These are phyloP conservation scores for Talaromyces sp. DNA, from an alignment of 2,329 filamentous ascomycete species.

Conservation along the genomic window DNA sequence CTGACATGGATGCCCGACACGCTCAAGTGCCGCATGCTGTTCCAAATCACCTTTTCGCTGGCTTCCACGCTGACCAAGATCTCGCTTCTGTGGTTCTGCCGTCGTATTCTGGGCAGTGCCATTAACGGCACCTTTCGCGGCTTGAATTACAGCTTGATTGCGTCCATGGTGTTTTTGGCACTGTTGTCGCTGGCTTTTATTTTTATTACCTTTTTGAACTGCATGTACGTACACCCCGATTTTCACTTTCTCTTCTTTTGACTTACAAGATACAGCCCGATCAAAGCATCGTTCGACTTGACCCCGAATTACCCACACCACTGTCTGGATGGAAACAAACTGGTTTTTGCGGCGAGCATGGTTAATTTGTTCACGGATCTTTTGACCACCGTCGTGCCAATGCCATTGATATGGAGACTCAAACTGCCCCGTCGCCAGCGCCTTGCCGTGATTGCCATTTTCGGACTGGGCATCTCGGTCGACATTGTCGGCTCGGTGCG, in stretches of 20 bases:
- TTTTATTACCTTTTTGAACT: slow-evolving; percentile 34
- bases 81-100: slow-evolving; percentile 12
- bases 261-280: slow-evolving; percentile 20
- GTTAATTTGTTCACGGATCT: slow-evolving; percentile 36
- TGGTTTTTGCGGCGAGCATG: slow-evolving; percentile 30
- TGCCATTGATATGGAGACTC: slow-evolving; percentile 37
- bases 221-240: slow-evolving; percentile 26
- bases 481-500: slow-evolving; percentile 30
- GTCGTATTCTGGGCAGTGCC: slow-evolving; percentile 8
- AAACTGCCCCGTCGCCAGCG: slow-evolving; percentile 31
- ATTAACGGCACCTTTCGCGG: slow-evolving; percentile 12
- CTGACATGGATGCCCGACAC: slow-evolving; percentile 21
- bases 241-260: neutral
- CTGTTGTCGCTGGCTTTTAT: slow-evolving; percentile 27
- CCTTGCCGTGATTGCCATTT: slow-evolving; percentile 33
- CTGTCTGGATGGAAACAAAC: slow-evolving; percentile 24
- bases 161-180: slow-evolving; percentile 26
- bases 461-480: slow-evolving; percentile 32
- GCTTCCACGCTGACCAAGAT: slow-evolving; percentile 9
- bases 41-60: slow-evolving; percentile 34
- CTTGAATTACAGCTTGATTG: slow-evolving; percentile 23
- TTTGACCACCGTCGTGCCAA: slow-evolving; percentile 30
- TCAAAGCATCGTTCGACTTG: slow-evolving; percentile 19
- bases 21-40: slow-evolving; percentile 31
- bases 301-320: slow-evolving; percentile 16